Percentiles rank a stretch among this genome's conserved stretches.
These are phyloP conservation scores for Fusarium lyarnte DNA, from an alignment of 2,329 filamentous ascomycete genomes.

Conservation along the genomic window DNA sequence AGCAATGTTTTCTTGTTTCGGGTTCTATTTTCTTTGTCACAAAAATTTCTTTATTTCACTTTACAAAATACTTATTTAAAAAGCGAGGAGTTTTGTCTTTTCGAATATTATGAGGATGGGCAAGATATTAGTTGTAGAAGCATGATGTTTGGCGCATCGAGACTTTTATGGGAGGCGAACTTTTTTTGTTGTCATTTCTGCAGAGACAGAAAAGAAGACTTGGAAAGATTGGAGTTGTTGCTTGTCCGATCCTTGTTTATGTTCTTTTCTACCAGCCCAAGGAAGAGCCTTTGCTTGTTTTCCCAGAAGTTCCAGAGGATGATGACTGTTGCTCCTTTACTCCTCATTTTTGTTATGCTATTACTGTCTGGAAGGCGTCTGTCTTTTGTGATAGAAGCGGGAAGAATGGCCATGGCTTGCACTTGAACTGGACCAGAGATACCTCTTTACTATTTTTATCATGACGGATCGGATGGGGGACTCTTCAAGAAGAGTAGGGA, in stretches of 20 bases:
- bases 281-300: slow-evolving; percentile 6
- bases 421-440: slow-evolving; percentile 37
- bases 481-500: neutral
- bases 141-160: slow-evolving; percentile 44
- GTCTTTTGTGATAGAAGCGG: slow-evolving; percentile 42
- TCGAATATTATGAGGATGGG: slow-evolving; percentile 41
- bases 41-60: slow-evolving; percentile 1
- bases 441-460: slow-evolving; percentile 29
- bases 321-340: slow-evolving; percentile 20
- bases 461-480: slow-evolving; percentile 15
- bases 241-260: slow-evolving; percentile 14
- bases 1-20: slow-evolving; percentile 15
- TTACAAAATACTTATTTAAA: slow-evolving; percentile 32
- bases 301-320: slow-evolving; percentile 13
- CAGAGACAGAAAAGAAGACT: slow-evolving; percentile 24
- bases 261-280: slow-evolving; percentile 7
- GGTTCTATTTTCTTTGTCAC: slow-evolving; percentile 29
- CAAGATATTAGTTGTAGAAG: slow-evolving; percentile 44
- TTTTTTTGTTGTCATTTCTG: slow-evolving; percentile 20
- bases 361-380: slow-evolving; percentile 28
- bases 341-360: slow-evolving; percentile 14
- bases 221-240: slow-evolving; percentile 35
- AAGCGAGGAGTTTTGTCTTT: slow-evolving; percentile 45
- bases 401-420: slow-evolving; percentile 36
- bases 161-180: slow-evolving; percentile 22